Evolutionary conservation across 176 grass and related monocot genomes (phyloP).

Genomic region (Hyparrhenia diplandra): DNA sequence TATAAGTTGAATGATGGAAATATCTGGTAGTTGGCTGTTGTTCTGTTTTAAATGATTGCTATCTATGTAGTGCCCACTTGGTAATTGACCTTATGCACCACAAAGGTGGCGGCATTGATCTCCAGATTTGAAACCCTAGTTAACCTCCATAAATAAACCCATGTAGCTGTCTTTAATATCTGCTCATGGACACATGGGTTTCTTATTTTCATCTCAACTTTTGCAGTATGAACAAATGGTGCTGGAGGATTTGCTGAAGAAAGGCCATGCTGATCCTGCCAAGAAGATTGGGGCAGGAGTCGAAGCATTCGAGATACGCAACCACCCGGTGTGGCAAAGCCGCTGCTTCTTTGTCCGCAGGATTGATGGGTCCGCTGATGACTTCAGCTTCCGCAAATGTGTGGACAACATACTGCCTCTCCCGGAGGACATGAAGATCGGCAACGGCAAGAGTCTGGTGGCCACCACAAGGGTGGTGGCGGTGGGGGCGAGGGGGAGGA

Average conservation of each 20-base stretch:
- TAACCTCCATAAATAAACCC: neutral
- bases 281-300: conserved; percentile 83
- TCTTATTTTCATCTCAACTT: conserved; percentile 13
- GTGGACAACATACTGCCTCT: conserved; percentile 79
- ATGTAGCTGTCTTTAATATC: neutral
- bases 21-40: neutral
- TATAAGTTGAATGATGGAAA: neutral
- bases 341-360: conserved; percentile 80
- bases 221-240: conserved; percentile 86
- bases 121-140: neutral
- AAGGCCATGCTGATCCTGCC: conserved; percentile 57
- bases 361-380: conserved; percentile 61
- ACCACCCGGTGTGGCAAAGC: conserved; percentile 66
- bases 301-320: conserved; percentile 73
- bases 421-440: conserved; percentile 68
- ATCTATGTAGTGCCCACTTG: neutral
- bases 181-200: neutral
- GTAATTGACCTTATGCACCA: neutral
- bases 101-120: neutral
- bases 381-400: conserved; percentile 99
- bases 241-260: conserved; percentile 71
- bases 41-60: neutral
- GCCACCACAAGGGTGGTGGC: conserved; percentile 32
- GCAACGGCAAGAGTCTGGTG: conserved; percentile 35
- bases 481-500: conserved; percentile 29